A percentile compares a stretch with the other conserved stretches of the same genome.
phyloP scores from a whole-genome alignment of 176 grass and related monocot genomes.

The Cenchrus fungigraminus region DNA sequence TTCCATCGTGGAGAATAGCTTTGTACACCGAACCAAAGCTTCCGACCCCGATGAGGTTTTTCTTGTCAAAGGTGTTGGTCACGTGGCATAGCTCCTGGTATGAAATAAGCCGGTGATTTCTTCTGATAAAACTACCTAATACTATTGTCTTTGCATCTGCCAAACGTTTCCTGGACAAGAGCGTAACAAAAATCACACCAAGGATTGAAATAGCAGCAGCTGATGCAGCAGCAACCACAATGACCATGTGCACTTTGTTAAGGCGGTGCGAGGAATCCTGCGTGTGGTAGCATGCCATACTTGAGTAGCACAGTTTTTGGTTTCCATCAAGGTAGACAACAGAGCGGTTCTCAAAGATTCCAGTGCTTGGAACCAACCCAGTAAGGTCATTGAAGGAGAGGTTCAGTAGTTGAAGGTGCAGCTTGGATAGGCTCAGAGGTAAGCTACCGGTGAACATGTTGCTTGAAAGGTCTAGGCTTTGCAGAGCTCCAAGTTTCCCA shows the following conservation, averaged over 20 bases:
- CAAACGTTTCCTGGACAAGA: background rate
- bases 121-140: background rate
- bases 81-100: conserved; percentile 46
- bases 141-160: background rate
- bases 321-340: too few relatives aligned
- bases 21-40: too few relatives aligned
- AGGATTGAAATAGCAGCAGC: background rate
- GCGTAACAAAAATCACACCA: background rate
- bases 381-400: too few relatives aligned
- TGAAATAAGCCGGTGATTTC: conserved; percentile 38
- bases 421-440: too few relatives aligned
- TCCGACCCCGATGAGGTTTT: background rate
- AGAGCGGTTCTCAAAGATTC: too few relatives aligned
- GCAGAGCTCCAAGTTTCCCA: too few relatives aligned
- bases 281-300: background rate
- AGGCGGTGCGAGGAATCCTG: too few relatives aligned
- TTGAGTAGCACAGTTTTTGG: conserved; percentile 33
- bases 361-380: too few relatives aligned
- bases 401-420: too few relatives aligned
- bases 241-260: background rate
- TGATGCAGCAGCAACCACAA: background rate
- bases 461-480: too few relatives aligned
- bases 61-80: conserved; percentile 46
- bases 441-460: too few relatives aligned
- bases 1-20: conserved; percentile 36